Conservation (phyloP, 345 rosid genomes). For the Brassica rapa region DNA sequence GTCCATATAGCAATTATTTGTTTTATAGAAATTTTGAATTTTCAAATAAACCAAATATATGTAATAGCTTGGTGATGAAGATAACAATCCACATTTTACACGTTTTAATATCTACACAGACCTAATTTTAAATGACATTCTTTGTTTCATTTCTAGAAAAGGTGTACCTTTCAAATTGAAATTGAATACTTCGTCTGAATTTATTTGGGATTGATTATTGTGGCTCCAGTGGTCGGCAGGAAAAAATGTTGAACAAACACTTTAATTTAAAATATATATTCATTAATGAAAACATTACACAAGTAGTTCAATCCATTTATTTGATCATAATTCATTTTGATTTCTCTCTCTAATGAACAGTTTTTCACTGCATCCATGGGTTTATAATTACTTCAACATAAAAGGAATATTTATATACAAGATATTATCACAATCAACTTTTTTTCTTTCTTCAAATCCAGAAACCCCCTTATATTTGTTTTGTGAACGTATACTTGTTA, state of each 20-base stretch:
- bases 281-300: neutral
- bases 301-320: neutral
- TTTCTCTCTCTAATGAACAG: neutral
- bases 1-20: neutral
- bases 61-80: constrained; percentile 38
- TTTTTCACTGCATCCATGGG: neutral
- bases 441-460: neutral
- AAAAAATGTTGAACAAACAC: neutral
- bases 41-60: constrained; percentile 33
- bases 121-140: neutral
- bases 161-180: constrained; percentile 13
- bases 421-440: neutral
- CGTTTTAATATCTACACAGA: neutral
- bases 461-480: neutral
- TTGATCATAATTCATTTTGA: neutral
- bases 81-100: constrained; percentile 33
- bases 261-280: neutral
- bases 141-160: neutral
- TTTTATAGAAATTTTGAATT: neutral
- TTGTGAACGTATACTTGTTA: neutral
- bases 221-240: neutral
- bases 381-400: neutral
- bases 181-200: neutral
- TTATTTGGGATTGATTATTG: neutral
- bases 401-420: neutral